phyloP scores from a whole-genome alignment of 352 stramenopile species.

The Thalassiosira oceanica region DNA sequence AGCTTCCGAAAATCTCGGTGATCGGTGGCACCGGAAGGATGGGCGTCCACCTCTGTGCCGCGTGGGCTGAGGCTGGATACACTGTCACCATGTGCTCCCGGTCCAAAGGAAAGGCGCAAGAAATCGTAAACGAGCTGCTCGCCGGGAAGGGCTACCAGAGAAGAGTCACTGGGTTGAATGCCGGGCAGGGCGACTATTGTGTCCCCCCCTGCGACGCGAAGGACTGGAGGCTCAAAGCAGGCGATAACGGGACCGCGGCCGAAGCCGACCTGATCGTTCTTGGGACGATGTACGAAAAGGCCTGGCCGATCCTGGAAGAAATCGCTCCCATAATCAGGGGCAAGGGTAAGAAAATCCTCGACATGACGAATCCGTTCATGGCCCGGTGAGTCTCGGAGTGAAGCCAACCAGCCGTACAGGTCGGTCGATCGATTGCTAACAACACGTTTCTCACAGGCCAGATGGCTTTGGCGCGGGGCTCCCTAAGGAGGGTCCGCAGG shows the following conservation, averaged over 20 bases:
- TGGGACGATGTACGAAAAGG: slow-evolving; percentile 11
- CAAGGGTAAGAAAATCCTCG: slow-evolving; percentile 11
- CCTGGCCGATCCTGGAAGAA: slow-evolving; percentile 8
- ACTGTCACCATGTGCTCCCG: slow-evolving; percentile 7
- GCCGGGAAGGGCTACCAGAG: slow-evolving; percentile 9
- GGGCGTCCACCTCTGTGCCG: slow-evolving; percentile 15
- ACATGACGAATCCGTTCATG: slow-evolving; percentile 14
- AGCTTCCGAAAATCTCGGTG: slow-evolving; percentile 1
- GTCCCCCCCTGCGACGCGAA: background rate
- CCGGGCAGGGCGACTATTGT: slow-evolving; percentile 8
- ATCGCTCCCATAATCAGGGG: slow-evolving; percentile 10
- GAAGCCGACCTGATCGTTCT: slow-evolving; percentile 12
- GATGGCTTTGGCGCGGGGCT: slow-evolving; percentile 3
- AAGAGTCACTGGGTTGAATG: slow-evolving; percentile 3
- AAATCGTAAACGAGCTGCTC: slow-evolving; percentile 6
- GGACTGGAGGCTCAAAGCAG: slow-evolving; percentile 9
- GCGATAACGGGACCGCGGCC: slow-evolving; percentile 1
- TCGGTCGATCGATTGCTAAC: too few relatives aligned
- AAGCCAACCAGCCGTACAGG: too few relatives aligned
- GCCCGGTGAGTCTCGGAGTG: too few relatives aligned
- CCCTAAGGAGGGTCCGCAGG: slow-evolving; percentile 11
- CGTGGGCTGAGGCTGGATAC: slow-evolving; percentile 11
- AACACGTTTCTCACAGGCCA: too few relatives aligned
- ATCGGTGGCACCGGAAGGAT: slow-evolving; percentile 5
- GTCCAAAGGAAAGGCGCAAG: slow-evolving; percentile 13